Evolutionary conservation across 345 rosid genomes (phyloP).

Genomic region (Melaleuca alternifolia): DNA sequence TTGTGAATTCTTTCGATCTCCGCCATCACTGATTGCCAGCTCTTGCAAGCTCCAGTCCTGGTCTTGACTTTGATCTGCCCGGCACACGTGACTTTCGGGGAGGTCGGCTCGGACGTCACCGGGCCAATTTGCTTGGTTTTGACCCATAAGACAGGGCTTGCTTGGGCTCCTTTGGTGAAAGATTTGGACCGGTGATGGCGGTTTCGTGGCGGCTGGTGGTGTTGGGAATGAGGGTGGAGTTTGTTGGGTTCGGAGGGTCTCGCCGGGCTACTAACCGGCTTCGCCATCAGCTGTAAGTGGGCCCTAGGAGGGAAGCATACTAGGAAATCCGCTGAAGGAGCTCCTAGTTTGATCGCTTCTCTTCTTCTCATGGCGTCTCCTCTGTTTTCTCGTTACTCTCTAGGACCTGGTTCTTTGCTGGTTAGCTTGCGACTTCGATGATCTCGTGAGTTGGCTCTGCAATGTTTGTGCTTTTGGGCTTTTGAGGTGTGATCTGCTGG

Average conservation of each 20-base stretch:
- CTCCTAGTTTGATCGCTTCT: slow-evolving; percentile 30
- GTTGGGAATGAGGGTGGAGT: slow-evolving; percentile 24
- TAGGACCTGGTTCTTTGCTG: background rate
- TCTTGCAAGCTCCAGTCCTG: slow-evolving; percentile 46
- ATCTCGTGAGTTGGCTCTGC: slow-evolving; percentile 5
- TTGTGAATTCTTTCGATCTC: slow-evolving; percentile 18
- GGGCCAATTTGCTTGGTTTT: slow-evolving; percentile 46
- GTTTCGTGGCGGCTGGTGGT: background rate
- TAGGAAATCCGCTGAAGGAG: slow-evolving; percentile 65
- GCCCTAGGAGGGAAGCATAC: slow-evolving; percentile 83
- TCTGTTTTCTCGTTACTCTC: background rate
- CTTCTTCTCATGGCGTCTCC: slow-evolving; percentile 51
- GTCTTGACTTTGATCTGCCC: slow-evolving; percentile 89
- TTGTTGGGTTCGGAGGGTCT: slow-evolving; percentile 24
- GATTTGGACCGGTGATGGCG: slow-evolving; percentile 27
- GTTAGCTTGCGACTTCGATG: background rate
- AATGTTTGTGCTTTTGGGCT: background rate
- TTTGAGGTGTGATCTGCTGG: background rate
- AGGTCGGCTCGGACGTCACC: slow-evolving; percentile 65
- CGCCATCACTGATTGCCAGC: slow-evolving; percentile 40
- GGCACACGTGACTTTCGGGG: slow-evolving; percentile 86
- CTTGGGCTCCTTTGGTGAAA: slow-evolving; percentile 14
- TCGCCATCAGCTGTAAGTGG: slow-evolving; percentile 55
- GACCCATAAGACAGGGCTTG: slow-evolving; percentile 60
- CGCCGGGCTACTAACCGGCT: slow-evolving; percentile 72